Base-by-base conservation (phyloP, 106 monocot species). In the Narthecium ossifragum region DNA sequence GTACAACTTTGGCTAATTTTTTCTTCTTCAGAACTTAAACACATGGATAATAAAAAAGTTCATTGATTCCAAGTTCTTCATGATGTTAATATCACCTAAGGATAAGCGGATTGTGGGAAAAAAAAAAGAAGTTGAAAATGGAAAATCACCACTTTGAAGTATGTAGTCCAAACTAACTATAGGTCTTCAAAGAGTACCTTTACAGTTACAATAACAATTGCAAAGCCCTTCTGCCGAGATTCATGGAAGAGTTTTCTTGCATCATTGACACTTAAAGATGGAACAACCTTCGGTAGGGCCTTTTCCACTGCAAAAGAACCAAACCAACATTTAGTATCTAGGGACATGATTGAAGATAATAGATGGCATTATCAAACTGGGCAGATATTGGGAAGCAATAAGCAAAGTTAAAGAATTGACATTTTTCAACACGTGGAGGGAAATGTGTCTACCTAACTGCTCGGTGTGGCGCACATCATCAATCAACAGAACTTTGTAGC, bases 401-500 rank as follows among this genome's bases (percentile, higher is more conserved):
- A 31, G 31, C 56, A 32, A 7, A 55, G 12, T 12, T 0, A 55
- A 55, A n/a, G 2, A 28, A 6, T 15, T 1, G 17, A 11, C 10
- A 11, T 27, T 4, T 49, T 21, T 49, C n/a, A 49, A 49, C n/a
- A 55, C 7, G 15, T 15, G 29, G 17, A 6, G 11, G 39, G 29
- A 29, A 11, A 27, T 1, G 17, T 5, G 9, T 24, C 15, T 4
- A 88, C 87, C 87, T 67, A 79, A 70, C 5, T 62, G 36, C 69
- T 76, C 82, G 13, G 72, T 83, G 32, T 88, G 87, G 12, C 79
- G 69, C 18, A 64, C 40, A 69, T 83, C 87, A 70, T 88, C 87
- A 22, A 88, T 58, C 60, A 88, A 57, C 69, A 88, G 58, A 63
- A 83, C 88, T 75, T 56, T 82, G 76, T 73, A 88, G 60, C 79